These are phyloP conservation scores for Euphorbia lathyris DNA, from an alignment of 345 rosid species.

Conservation along the genomic window DNA sequence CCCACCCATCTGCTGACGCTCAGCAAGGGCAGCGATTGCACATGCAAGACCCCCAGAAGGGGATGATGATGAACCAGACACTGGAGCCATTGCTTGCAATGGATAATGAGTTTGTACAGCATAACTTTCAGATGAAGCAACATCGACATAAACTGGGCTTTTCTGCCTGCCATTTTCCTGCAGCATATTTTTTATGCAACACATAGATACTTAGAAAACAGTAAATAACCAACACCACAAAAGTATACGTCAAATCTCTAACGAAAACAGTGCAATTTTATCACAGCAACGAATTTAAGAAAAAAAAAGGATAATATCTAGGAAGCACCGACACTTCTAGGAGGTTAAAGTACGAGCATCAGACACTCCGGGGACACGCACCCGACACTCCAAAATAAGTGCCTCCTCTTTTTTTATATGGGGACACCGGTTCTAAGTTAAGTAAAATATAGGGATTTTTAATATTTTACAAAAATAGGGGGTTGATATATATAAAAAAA, in stretches of 20 bases:
- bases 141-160: slow-evolving; percentile 34
- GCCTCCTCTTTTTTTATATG: too few species aligned
- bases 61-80: slow-evolving; percentile 56
- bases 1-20: slow-evolving; percentile 68
- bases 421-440: too few species aligned
- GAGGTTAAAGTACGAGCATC: too few species aligned
- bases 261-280: not conserved
- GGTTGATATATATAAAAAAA: too few species aligned
- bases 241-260: not conserved
- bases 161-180: slow-evolving; percentile 69
- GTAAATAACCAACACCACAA: not conserved
- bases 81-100: slow-evolving; percentile 37
- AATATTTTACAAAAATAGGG: too few species aligned
- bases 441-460: too few species aligned
- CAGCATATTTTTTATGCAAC: slow-evolving; percentile 9
- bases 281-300: too few species aligned
- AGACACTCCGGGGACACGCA: too few species aligned
- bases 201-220: slow-evolving; percentile 4
- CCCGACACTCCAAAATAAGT: too few species aligned
- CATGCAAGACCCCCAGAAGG: slow-evolving; percentile 84
- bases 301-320: too few species aligned
- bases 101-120: slow-evolving; percentile 39
- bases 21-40: slow-evolving; percentile 85
- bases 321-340: too few species aligned
- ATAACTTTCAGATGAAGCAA: slow-evolving; percentile 50